These are phyloP conservation scores for Coemansia sp. DNA, from an alignment of 192 early-diverging fungal genomes.

Conservation along the genomic window DNA sequence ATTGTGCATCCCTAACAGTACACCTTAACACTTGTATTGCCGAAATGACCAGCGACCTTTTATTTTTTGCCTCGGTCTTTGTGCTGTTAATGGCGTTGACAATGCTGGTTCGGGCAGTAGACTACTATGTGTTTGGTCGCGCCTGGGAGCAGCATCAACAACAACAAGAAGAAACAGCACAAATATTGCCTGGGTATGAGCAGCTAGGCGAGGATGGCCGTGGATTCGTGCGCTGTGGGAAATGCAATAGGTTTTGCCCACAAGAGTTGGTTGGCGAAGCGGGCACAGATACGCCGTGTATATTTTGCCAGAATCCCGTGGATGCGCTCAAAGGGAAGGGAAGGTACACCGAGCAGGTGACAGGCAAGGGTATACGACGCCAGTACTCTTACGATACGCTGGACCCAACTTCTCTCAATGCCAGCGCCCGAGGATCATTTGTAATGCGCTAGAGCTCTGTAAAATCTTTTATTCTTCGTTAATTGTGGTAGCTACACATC, in stretches of 20 bases:
- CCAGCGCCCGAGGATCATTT: not conserved
- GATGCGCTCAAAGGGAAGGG: not conserved
- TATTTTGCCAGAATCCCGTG: not conserved
- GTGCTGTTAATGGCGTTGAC: not conserved
- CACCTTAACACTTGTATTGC: not conserved
- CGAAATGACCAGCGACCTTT: not conserved
- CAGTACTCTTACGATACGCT: not conserved
- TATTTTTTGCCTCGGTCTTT: not conserved
- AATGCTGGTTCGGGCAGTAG: not conserved
- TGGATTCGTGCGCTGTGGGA: conserved; percentile 4
- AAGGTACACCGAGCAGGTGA: not conserved
- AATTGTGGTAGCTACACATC: too few species aligned
- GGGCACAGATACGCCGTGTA: not conserved
- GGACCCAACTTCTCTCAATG: not conserved
- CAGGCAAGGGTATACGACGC: not conserved
- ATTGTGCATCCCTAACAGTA: too few species aligned
- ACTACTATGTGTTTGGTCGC: conserved; percentile 1
- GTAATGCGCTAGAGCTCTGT: not conserved
- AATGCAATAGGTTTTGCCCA: conserved; percentile 4
- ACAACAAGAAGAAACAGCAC: not conserved
- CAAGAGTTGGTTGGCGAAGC: not conserved
- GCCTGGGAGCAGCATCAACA: not conserved
- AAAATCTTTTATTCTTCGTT: too few species aligned
- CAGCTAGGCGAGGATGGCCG: not conserved
- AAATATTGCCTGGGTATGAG: not conserved